Evolutionary conservation across 2,329 filamentous ascomycete genomes (phyloP), one percentile per base, ranked within the genome.

Genomic region (Seiridium cupressi): DNA sequence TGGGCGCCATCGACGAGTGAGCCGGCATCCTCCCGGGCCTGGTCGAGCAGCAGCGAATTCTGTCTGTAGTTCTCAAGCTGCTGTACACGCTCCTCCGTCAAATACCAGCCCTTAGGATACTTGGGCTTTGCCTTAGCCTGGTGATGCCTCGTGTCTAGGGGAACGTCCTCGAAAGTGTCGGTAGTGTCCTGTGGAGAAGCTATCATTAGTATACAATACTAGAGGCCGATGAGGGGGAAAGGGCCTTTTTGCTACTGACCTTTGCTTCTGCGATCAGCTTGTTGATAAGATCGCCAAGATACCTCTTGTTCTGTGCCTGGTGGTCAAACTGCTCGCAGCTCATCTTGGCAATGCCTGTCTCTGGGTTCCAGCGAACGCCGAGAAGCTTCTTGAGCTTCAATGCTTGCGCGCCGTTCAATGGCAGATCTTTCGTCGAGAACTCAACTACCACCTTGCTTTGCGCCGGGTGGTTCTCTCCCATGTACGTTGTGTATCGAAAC

Each of bases 401-500:
- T 64, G 84, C 82, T 76, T 97, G 91, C 44, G 81, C 76, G 13
- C 85, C 77, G 32, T 84, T 87, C 58, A 97, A 83, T 62, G 83
- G 78, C 62, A 97, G 78, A 76, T 97, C 92, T 59, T 77, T 76
- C 13, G 90, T 89, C 64, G 83, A 86, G 77, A 98, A 96, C 73
- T 97, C 91, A 59, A 98, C 87, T 10, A 98, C 93, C 26, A 99
- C 93, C 81, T 99, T 99, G 72, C 88, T 89, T 76, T 93, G 88
- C 3, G 94, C 92, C 0, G 95, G 94, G 77, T 99, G 96, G 59
- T 85, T 81, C 77, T 98, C 95, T 69, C 94, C 94, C 84, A 99
- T 89, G 78, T 98, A 98, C 44, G 90, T 93, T 13, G 95, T 99
- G 81, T 97, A 97, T 69, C 95, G 89, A 87, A 97, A 99, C 69